These are phyloP conservation scores for Marasmius fiardii DNA, from an alignment of 1,284 basidiomycete genomes.

Conservation along the genomic window DNA sequence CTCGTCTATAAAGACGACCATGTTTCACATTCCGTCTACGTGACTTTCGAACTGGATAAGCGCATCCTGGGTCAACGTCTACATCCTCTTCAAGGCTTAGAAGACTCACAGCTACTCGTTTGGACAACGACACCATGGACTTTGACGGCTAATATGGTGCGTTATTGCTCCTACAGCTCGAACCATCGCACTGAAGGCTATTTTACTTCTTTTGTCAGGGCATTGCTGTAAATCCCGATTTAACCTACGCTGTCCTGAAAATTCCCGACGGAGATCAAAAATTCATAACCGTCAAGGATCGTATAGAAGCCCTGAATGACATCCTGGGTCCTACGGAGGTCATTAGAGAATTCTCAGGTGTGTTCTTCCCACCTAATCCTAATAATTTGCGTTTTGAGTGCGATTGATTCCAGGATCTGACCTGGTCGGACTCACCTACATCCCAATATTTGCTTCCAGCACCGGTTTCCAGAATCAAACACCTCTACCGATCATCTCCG, in stretches of 20 bases:
- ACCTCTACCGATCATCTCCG: conserved; percentile 43
- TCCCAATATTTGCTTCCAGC: conserved; percentile 56
- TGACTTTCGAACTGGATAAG: conserved; percentile 64
- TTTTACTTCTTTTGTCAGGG: conserved; percentile 67
- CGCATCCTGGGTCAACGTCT: conserved; percentile 1
- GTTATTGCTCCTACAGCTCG: conserved; percentile 16
- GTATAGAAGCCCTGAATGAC: conserved; percentile 49
- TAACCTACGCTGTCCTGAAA: conserved; percentile 69
- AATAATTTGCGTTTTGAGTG: background rate
- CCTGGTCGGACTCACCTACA: conserved; percentile 67
- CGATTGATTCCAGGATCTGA: conserved; percentile 44
- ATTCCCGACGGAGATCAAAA: conserved; percentile 28
- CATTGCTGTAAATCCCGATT: conserved; percentile 77
- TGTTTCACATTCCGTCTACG: conserved; percentile 85
- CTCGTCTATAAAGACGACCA: conserved; percentile 90
- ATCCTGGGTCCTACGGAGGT: conserved; percentile 52
- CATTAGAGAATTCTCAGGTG: conserved; percentile 52
- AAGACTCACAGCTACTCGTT: conserved; percentile 61
- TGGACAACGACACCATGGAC: conserved; percentile 99
- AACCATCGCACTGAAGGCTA: conserved; percentile 2
- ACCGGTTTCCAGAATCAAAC: conserved; percentile 11
- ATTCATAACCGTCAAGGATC: conserved; percentile 71
- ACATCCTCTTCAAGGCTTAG: background rate
- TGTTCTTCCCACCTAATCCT: background rate
- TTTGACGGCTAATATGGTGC: conserved; percentile 90